Percentiles rank a stretch among this genome's conserved stretches.
These are phyloP conservation scores for Paraconiothyrium brasiliense DNA, from an alignment of 2,329 filamentous ascomycete genomes.

Conservation along the genomic window DNA sequence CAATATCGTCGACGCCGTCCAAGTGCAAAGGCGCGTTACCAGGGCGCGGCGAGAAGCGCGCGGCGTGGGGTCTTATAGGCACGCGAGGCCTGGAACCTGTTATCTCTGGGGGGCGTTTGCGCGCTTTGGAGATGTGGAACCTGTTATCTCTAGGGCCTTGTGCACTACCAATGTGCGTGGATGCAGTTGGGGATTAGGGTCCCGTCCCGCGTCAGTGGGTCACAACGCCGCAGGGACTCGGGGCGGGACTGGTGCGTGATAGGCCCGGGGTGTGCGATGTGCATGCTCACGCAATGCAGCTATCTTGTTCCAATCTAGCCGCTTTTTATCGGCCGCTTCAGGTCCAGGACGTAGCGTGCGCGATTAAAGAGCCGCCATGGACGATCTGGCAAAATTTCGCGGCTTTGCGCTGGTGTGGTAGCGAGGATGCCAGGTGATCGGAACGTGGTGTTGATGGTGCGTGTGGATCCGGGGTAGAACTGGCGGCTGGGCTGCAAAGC, in stretches of 20 bases:
- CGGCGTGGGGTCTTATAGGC: not conserved
- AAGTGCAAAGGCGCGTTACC: not conserved
- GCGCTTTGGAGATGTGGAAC: not conserved
- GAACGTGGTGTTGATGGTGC: not conserved
- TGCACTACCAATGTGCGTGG: constrained; percentile 5
- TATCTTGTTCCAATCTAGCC: not conserved
- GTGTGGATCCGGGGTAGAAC: not conserved
- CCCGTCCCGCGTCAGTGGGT: not conserved
- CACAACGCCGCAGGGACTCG: constrained; percentile 1
- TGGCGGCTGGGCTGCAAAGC: constrained; percentile 12
- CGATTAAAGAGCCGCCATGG: not conserved
- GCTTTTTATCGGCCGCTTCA: not conserved
- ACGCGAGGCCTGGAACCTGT: not conserved
- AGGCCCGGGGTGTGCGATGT: constrained; percentile 9
- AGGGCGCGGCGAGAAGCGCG: not conserved
- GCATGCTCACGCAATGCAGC: not conserved
- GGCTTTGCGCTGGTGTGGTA: not conserved
- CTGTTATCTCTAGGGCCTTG: not conserved
- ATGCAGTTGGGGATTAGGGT: not conserved
- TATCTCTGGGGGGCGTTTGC: not conserved
- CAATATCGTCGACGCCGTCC: not conserved
- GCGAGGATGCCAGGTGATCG: not conserved
- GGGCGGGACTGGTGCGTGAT: not conserved
- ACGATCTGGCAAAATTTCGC: not conserved
- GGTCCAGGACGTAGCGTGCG: not conserved